A percentile compares a stretch with the other conserved stretches of the same genome.
phyloP scores from a whole-genome alignment of 441 rosid species.

The Oxalis stricta region DNA sequence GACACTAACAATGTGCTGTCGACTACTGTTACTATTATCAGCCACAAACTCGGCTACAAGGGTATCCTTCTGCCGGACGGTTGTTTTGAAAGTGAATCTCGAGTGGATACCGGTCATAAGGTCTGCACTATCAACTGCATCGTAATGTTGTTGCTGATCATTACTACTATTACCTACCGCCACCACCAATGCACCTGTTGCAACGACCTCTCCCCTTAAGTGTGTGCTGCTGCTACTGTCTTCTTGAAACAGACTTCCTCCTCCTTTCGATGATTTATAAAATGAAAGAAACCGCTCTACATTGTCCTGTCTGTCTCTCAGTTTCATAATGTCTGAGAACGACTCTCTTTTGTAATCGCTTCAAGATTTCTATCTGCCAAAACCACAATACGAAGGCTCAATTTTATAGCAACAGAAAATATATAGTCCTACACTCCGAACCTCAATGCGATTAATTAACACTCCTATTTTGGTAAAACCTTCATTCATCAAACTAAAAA shows the following conservation, averaged over 20 bases:
- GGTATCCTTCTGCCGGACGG: constrained; percentile 36
- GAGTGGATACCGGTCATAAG: constrained; percentile 44
- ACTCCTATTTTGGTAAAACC: no score
- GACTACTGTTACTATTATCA: constrained; percentile 27
- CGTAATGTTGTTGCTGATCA: constrained; percentile 27
- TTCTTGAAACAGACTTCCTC: constrained; percentile 48
- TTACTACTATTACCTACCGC: constrained; percentile 38
- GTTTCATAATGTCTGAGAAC: constrained; percentile 79
- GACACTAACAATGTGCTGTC: constrained; percentile 13
- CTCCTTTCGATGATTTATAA: constrained; percentile 31
- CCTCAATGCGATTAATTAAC: constrained; percentile 1
- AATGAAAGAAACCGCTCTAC: constrained; percentile 49
- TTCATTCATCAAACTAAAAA: not conserved
- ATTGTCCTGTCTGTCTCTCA: constrained; percentile 83
- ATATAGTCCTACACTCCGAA: constrained; percentile 5
- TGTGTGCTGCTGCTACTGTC: constrained; percentile 40
- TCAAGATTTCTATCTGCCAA: constrained; percentile 76
- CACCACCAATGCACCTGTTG: no score
- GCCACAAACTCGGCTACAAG: constrained; percentile 59
- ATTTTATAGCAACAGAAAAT: constrained; percentile 5
- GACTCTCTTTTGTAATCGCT: constrained; percentile 84
- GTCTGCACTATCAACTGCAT: constrained; percentile 40
- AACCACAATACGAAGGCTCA: constrained; percentile 8
- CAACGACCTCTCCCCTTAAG: constrained; percentile 65
- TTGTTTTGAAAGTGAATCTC: constrained; percentile 55